Conservation (phyloP, 208 protist species). For the Trypanosoma theileri region DNA sequence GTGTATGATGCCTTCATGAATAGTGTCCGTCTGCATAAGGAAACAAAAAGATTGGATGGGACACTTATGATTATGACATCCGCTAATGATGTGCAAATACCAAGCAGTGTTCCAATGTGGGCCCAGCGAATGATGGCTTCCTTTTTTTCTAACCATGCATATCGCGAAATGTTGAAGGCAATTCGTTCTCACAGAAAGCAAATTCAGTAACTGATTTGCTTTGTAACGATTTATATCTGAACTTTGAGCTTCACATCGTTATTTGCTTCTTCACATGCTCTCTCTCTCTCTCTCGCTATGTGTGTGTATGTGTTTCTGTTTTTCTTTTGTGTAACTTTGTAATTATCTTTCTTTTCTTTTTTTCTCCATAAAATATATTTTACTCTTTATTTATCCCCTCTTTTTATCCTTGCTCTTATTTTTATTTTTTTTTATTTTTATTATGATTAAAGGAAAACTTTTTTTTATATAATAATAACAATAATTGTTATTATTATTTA, state of each 20-base stretch:
- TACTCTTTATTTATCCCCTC: slow-evolving; percentile 6
- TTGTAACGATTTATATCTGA: slow-evolving; percentile 19
- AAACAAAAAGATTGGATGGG: slow-evolving; percentile 22
- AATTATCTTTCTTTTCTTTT: not conserved
- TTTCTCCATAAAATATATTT: not conserved
- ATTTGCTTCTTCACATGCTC: not conserved
- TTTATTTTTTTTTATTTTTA: slow-evolving; percentile 21
- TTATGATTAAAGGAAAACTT: slow-evolving; percentile 4
- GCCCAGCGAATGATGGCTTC: slow-evolving; percentile 40
- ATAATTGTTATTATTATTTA: no score
- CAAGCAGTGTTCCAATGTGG: slow-evolving; percentile 43
- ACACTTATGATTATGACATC: slow-evolving; percentile 71
- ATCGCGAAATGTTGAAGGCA: slow-evolving; percentile 38
- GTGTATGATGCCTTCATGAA: slow-evolving; percentile 46
- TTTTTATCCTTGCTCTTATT: slow-evolving; percentile 17
- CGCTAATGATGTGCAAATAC: slow-evolving; percentile 53
- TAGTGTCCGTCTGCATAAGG: slow-evolving; percentile 13
- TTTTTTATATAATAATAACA: no score
- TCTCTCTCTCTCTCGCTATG: not conserved
- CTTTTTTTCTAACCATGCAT: slow-evolving; percentile 43
- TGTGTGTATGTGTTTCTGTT: not conserved
- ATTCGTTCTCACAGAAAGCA: slow-evolving; percentile 17
- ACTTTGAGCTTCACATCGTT: no score
- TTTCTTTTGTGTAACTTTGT: not conserved
- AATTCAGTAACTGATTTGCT: slow-evolving; percentile 2